Evolutionary conservation across 2,329 filamentous ascomycete species (phyloP).

Genomic region (Ascosphaera aggregata): DNA sequence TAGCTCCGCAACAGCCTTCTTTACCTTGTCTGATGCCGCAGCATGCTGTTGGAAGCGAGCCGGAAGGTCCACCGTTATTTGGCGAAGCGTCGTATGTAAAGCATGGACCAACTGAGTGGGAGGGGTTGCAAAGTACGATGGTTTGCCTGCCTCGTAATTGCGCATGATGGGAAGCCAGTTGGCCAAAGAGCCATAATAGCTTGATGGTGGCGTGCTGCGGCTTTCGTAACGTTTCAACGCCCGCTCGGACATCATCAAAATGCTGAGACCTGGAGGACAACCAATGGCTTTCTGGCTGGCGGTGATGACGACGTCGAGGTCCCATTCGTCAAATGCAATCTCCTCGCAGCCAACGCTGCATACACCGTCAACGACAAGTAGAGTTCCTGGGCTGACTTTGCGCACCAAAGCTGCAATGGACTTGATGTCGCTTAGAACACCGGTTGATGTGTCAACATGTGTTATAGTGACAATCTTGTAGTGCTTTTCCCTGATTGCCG

Average conservation of each 20-base stretch:
- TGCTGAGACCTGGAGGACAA: conserved; percentile 78
- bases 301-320: conserved; percentile 76
- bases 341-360: conserved; percentile 95
- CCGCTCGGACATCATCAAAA: conserved; percentile 77
- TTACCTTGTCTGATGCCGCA: conserved; percentile 60
- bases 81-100: conserved; percentile 65
- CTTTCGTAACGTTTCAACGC: conserved; percentile 61
- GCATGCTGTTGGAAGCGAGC: conserved; percentile 68
- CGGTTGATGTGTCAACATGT: conserved; percentile 92
- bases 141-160: conserved; percentile 95
- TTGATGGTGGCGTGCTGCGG: conserved; percentile 57
- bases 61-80: conserved; percentile 58
- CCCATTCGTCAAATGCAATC: conserved; percentile 89
- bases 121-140: conserved; percentile 93
- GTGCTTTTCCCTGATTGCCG: conserved; percentile 66
- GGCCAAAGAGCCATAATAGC: conserved; percentile 91
- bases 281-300: conserved; percentile 95
- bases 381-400: conserved; percentile 68
- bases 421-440: conserved; percentile 81
- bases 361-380: conserved; percentile 84
- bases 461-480: conserved; percentile 93
- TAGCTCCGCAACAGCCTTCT: conserved; percentile 55
- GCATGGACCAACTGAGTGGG: conserved; percentile 86
- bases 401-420: conserved; percentile 61
- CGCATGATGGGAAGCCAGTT: conserved; percentile 98